Evolutionary conservation across 2,329 filamentous ascomycete species (phyloP).

Genomic region (Alternaria sp.): DNA sequence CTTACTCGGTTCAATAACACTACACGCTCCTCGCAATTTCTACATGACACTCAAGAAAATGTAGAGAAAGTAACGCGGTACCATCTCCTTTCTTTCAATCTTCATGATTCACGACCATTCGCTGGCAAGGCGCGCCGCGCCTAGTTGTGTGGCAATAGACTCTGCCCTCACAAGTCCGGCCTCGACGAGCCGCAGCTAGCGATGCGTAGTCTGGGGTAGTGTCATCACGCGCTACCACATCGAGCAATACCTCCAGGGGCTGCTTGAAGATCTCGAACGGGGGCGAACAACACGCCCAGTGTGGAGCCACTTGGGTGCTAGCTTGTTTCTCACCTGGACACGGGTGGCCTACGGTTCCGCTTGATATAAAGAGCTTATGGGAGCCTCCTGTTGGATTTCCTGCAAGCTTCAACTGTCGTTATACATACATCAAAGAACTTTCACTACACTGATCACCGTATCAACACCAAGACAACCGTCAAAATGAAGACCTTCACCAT

Average conservation of each 20-base stretch:
- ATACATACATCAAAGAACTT: slow-evolving; percentile 14
- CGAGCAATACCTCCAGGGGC: slow-evolving; percentile 19
- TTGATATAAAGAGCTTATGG: slow-evolving; percentile 27
- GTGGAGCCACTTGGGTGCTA: slow-evolving; percentile 18
- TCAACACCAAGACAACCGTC: slow-evolving; percentile 20
- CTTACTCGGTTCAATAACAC: slow-evolving; percentile 22
- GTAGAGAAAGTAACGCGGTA: not conserved
- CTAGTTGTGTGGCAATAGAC: slow-evolving; percentile 5
- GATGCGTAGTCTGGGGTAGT: slow-evolving; percentile 12
- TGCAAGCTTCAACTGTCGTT: slow-evolving; percentile 20
- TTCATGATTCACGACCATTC: not conserved
- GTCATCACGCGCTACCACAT: slow-evolving; percentile 15
- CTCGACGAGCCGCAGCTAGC: slow-evolving; percentile 9
- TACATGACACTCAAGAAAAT: not conserved
- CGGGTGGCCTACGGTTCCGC: slow-evolving; percentile 11
- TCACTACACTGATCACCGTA: slow-evolving; percentile 19
- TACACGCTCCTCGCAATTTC: slow-evolving; percentile 19
- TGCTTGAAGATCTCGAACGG: slow-evolving; percentile 18
- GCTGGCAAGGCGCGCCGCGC: not conserved
- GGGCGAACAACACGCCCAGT: slow-evolving; percentile 11
- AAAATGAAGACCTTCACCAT: slow-evolving; percentile 49
- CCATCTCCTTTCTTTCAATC: not conserved
- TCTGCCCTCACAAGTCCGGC: slow-evolving; percentile 14
- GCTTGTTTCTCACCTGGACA: slow-evolving; percentile 12
- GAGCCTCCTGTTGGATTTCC: slow-evolving; percentile 2